These are phyloP conservation scores for Fraxinus sp. DNA, from an alignment of 305 asterid genomes.

Conservation along the genomic window DNA sequence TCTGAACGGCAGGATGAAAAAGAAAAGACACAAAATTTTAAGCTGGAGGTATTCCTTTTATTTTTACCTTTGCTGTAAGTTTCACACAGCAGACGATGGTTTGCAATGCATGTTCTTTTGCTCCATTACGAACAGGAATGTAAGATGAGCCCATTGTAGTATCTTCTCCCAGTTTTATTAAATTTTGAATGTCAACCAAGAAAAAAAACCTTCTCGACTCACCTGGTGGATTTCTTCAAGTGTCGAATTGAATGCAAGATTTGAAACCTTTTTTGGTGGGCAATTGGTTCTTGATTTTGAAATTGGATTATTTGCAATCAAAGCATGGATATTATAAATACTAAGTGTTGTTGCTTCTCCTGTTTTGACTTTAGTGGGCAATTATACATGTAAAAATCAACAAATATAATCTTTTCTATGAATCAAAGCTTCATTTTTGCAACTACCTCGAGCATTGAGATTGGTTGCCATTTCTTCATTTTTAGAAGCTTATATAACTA, in stretches of 20 bases:
- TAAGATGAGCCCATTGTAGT: not conserved
- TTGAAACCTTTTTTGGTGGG: not conserved
- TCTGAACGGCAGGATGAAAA: slow-evolving; percentile 58
- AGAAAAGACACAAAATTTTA: slow-evolving; percentile 66
- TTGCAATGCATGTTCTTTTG: not conserved
- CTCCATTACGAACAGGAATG: not conserved
- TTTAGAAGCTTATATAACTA: not conserved
- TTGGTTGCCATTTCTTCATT: not conserved
- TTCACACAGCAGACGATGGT: not conserved
- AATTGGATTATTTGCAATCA: not conserved
- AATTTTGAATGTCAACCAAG: not conserved
- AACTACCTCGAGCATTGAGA: not conserved
- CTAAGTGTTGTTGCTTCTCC: not conserved
- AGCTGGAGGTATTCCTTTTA: slow-evolving; percentile 69
- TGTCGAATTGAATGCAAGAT: not conserved
- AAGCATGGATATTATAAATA: not conserved
- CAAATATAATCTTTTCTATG: not conserved
- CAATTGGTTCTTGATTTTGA: not conserved
- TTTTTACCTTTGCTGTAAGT: not conserved
- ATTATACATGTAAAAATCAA: not conserved
- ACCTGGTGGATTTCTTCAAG: not conserved
- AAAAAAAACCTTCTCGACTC: not conserved
- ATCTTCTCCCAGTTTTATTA: not conserved
- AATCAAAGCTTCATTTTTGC: slow-evolving; percentile 6
- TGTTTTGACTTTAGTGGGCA: not conserved